A percentile compares a stretch with the other conserved stretches of the same genome.
phyloP scores from a whole-genome alignment of 2,329 filamentous ascomycete species.

The Proliferodiscus dingleyae region DNA sequence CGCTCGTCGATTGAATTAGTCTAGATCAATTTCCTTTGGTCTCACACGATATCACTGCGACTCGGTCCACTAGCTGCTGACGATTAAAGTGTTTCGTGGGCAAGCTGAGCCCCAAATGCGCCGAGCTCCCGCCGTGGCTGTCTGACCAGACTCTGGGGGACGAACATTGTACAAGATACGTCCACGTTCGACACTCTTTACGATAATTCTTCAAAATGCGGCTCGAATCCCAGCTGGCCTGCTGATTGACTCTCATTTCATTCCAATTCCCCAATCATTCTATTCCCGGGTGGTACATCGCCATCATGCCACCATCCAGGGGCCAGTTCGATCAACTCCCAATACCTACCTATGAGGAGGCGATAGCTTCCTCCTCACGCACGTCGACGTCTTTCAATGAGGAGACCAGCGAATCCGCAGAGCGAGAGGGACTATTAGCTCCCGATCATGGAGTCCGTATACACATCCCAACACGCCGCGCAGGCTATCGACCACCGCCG shows the following conservation, averaged over 20 bases:
- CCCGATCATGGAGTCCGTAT: conserved; percentile 40
- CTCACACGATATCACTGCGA: too few species aligned
- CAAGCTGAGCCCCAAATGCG: too few species aligned
- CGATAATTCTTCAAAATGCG: conserved; percentile 16
- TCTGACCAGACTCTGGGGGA: conserved; percentile 5
- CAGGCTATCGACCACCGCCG: conserved; percentile 72
- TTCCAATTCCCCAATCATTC: background rate
- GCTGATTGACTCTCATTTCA: conserved; percentile 8
- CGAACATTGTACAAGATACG: background rate
- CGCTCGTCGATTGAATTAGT: too few species aligned
- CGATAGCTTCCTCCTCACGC: conserved; percentile 57
- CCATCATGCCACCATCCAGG: conserved; percentile 35
- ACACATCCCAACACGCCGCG: conserved; percentile 38
- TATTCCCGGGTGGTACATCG: too few species aligned
- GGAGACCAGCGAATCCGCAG: conserved; percentile 60
- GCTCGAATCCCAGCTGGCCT: conserved; percentile 26
- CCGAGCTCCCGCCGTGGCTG: background rate
- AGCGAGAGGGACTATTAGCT: conserved; percentile 71
- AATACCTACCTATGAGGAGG: conserved; percentile 82
- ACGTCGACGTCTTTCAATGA: conserved; percentile 55
- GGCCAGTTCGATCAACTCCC: conserved; percentile 61
- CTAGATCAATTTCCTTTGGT: too few species aligned
- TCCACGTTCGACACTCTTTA: conserved; percentile 14
- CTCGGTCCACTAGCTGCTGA: too few species aligned
- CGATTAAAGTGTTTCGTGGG: too few species aligned